Evolutionary conservation across 179 eudicot species (phyloP), one percentile per base, ranked within the genome.

Genomic region (Corrigiola litoralis): DNA sequence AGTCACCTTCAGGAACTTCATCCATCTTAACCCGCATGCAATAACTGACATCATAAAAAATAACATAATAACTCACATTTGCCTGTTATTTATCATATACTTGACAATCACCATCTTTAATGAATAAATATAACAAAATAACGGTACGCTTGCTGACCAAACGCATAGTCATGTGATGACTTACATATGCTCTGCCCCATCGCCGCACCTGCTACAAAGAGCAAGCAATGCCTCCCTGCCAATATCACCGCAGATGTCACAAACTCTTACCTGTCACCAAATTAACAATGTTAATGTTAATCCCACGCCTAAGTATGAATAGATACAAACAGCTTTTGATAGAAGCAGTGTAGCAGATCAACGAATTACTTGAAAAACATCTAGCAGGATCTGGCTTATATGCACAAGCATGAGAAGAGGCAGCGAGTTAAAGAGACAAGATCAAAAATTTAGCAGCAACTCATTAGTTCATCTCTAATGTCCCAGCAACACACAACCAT

Each of bases 111-210:
- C 14, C 11, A 23, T 23, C 29, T 57, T 57, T 21, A 17, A 57
- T 3, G 18, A 34, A 7, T 36, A 21, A 13, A n/a, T 37, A 36
- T 37, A 6, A 0, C 45, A 17, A 1, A 21, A 21, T 34, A 58
- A 58, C 14, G 62, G 25, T 57, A 8, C n/a, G 7, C 12, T 57
- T 33, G n/a, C 29, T 24, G 6, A 27, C 29, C 6, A 64, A 48
- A 51, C 42, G 25, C 4, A 33, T 6, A 47, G 28, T 13, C 12
- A 50, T 11, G 40, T 27, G n/a, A 63, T 16, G 42, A 59, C 81
- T 67, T 71, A 80, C 84, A 68, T 80, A 68, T 80, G 84, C 72
- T 80, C 84, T 8, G 84, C 81, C 17, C 84, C 81, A 56, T 80
- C 84, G 61, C 52, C 51, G 74, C 84, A 80, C 67, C 31, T 71